Conservation (phyloP, 2,329 filamentous ascomycete genomes). For the Sclerotinia sclerotiorum region DNA sequence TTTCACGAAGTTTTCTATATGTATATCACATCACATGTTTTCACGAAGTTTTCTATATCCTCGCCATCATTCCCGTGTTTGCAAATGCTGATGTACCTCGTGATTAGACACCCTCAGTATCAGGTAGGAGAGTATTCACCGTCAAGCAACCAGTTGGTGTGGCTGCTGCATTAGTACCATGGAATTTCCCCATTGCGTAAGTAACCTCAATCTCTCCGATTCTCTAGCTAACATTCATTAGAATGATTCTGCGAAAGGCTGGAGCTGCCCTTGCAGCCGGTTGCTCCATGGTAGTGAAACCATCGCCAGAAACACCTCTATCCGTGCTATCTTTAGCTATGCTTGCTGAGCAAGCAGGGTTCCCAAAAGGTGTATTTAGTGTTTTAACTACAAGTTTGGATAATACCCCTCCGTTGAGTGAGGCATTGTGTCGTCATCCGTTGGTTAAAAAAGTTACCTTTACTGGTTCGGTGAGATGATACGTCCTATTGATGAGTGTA, state of each 20-base stretch:
- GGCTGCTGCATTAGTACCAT: conserved; percentile 66
- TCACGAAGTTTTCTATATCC: no score
- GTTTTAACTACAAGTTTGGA: conserved; percentile 60
- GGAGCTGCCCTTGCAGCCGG: conserved; percentile 68
- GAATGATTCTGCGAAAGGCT: conserved; percentile 65
- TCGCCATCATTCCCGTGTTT: neutral
- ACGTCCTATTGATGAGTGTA: neutral
- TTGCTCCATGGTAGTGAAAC: conserved; percentile 73
- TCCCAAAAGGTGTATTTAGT: conserved; percentile 60
- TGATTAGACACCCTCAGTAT: conserved; percentile 52
- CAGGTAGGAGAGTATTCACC: conserved; percentile 65
- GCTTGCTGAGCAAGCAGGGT: conserved; percentile 55
- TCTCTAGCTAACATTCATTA: neutral
- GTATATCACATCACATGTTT: neutral
- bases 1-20: neutral
- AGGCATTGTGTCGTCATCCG: conserved; percentile 56
- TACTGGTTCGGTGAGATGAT: conserved; percentile 49
- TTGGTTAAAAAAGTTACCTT: conserved; percentile 63
- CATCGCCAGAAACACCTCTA: conserved; percentile 66
- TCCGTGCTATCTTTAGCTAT: conserved; percentile 55
- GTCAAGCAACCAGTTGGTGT: conserved; percentile 75
- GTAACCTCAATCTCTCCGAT: conserved; percentile 23
- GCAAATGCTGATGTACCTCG: neutral
- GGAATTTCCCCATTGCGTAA: conserved; percentile 67
- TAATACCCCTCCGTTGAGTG: conserved; percentile 54